Evolutionary conservation across 1,284 basidiomycete genomes (phyloP), one percentile per base, ranked within the genome.

Genomic region (Pterulicium gracile): DNA sequence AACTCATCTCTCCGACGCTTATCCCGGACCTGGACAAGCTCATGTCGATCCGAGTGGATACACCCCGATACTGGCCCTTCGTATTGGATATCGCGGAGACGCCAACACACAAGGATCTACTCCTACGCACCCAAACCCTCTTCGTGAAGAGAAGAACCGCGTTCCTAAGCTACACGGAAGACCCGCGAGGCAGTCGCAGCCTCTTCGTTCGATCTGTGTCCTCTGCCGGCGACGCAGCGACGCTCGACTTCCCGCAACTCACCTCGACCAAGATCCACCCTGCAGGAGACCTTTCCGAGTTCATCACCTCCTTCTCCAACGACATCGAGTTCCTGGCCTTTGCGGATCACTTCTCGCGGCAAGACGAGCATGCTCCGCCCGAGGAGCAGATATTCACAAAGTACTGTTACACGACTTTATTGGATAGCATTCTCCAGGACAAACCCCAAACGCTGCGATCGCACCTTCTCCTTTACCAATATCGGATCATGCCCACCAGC

Each of bases 31-130:
- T 96, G 49, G 81, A 87, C 55, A 79, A 76, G 44, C 68, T 97
- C 13, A 65, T 79, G 39, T 81, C 83, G 0, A 85, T 98, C 51
- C 73, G 83, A 44, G 81, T 93, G 32, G 92, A 95, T 57, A 94
- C 89, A 0, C 89, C 89, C 3, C 78, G 95, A 10, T 98, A 98
- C 63, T 97, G 92, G 88, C 86, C 91, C 0, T 86, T 93, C 62
- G 79, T 81, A 48, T 73, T 95, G 39, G 84, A 93, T 55, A 75
- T 89, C 19, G 72, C 76, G 36, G 68, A 79, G 44, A 72, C 79
- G 44, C 70, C 78, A 2, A 72, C 70, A n/a, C 85, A 93, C 59
- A 75, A 76, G 43, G 74, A 76, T 35, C 72, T 73, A 4, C 73
- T 96, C 23, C 64, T 94, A 24, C 73, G 70, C 36, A 85, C 75